These are phyloP conservation scores for Colletotrichum sp. DNA, from an alignment of 2,329 filamentous ascomycete genomes.

Conservation along the genomic window DNA sequence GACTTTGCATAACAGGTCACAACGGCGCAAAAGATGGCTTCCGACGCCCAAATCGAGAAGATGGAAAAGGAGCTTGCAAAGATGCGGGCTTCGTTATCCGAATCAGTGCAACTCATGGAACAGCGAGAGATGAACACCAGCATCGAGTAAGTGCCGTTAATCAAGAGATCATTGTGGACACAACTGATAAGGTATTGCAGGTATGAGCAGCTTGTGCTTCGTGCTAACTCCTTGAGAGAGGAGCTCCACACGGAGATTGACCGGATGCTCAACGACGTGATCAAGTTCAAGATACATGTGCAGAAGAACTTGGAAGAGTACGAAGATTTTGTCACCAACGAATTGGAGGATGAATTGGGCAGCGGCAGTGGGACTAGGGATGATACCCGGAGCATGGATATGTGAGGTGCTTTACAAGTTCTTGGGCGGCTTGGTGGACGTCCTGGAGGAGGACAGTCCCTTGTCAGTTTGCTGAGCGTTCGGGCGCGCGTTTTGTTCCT, in stretches of 20 bases:
- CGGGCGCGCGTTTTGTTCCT: neutral
- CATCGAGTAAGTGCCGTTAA: conserved; percentile 75
- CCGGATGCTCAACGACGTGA: conserved; percentile 93
- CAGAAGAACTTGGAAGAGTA: conserved; percentile 94
- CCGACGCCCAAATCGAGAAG: conserved; percentile 94
- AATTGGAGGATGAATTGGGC: conserved; percentile 86
- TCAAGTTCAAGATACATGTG: conserved; percentile 97
- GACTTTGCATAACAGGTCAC: conserved; percentile 50
- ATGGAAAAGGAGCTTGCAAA: conserved; percentile 98
- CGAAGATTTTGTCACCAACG: conserved; percentile 89
- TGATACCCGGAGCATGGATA: conserved; percentile 57
- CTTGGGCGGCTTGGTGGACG: conserved; percentile 7
- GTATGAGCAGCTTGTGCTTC: conserved; percentile 90
- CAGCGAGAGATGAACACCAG: conserved; percentile 96
- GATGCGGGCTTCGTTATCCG: conserved; percentile 83
- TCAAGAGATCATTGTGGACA: neutral
- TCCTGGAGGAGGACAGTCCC: conserved; percentile 4
- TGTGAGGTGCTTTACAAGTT: conserved; percentile 33
- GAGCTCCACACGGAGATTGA: conserved; percentile 98
- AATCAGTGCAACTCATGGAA: conserved; percentile 90
- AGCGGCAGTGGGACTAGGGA: conserved; percentile 60
- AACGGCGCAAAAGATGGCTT: conserved; percentile 84
- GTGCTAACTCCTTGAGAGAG: conserved; percentile 84
- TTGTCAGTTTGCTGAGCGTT: conserved; percentile 2
- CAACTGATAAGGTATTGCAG: conserved; percentile 42